Evolutionary conservation across 2,329 filamentous ascomycete genomes (phyloP).

Genomic region (Pestalotiopsis sp.): DNA sequence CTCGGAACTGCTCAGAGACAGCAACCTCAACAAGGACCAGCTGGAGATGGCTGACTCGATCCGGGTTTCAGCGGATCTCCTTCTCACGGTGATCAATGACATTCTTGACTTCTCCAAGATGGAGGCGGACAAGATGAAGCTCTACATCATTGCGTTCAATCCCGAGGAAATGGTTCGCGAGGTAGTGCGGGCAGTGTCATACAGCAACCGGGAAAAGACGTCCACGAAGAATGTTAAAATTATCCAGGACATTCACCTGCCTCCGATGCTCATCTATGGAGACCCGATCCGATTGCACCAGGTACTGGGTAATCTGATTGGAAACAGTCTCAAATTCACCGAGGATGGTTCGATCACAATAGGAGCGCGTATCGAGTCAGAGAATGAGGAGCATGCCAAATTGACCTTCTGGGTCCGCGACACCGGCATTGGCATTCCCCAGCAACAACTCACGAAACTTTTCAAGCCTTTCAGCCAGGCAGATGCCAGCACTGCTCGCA

Average conservation of each 20-base stretch:
- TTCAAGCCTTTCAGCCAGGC: conserved; percentile 94
- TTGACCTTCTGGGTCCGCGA: conserved; percentile 87
- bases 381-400: conserved; percentile 71
- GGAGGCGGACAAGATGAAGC: conserved; percentile 84
- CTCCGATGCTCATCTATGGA: conserved; percentile 73
- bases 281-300: conserved; percentile 70
- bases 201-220: conserved; percentile 66
- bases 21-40: conserved; percentile 74
- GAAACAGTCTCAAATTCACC: conserved; percentile 94
- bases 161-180: conserved; percentile 69
- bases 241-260: conserved; percentile 70
- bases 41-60: conserved; percentile 88
- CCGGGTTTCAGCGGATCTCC: conserved; percentile 80
- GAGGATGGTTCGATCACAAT: conserved; percentile 86
- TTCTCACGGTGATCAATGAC: conserved; percentile 93
- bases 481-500: conserved; percentile 85
- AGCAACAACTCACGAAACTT: conserved; percentile 79
- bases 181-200: conserved; percentile 67
- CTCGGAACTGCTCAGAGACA: conserved; percentile 80
- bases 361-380: conserved; percentile 71
- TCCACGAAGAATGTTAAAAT: conserved; percentile 66
- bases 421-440: conserved; percentile 88
- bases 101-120: conserved; percentile 96
- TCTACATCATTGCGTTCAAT: conserved; percentile 73
- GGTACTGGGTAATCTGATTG: conserved; percentile 80